A percentile compares a stretch with the other conserved stretches of the same genome.
Conservation (phyloP, 108 stramenopile species). For the Fragilaria crotonensis region DNA sequence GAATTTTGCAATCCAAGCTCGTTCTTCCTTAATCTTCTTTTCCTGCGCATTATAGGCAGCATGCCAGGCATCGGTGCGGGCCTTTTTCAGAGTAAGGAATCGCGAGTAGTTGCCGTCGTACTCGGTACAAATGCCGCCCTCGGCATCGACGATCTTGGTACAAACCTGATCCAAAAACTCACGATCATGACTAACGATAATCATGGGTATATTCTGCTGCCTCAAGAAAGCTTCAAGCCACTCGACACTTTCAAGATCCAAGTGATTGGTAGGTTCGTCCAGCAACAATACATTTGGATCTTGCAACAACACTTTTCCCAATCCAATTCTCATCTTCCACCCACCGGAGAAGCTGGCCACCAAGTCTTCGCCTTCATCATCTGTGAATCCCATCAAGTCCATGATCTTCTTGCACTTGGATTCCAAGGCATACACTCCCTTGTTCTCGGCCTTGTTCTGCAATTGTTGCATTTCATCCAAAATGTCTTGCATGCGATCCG, state of each 20-base stretch:
- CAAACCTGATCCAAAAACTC: constrained; percentile 98
- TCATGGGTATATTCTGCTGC: constrained; percentile 92
- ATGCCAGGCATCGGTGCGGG: constrained; percentile 89
- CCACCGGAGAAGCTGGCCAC: constrained; percentile 94
- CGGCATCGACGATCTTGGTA: constrained; percentile 92
- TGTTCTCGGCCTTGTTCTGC: constrained; percentile 73
- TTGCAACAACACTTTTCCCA: constrained; percentile 90
- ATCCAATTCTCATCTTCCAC: constrained; percentile 98
- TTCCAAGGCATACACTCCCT: constrained; percentile 79
- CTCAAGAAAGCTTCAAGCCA: constrained; percentile 94
- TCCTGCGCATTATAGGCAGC: constrained; percentile 91
- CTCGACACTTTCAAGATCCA: constrained; percentile 88
- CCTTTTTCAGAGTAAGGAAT: constrained; percentile 89
- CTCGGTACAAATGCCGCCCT: constrained; percentile 84
- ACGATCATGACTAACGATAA: constrained; percentile 97
- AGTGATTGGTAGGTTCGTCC: constrained; percentile 85
- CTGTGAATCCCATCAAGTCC: constrained; percentile 92
- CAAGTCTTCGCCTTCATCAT: constrained; percentile 72
- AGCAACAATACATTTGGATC: constrained; percentile 92
- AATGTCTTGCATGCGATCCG: constrained; percentile 77
- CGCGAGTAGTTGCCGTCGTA: constrained; percentile 94
- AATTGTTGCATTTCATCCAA: constrained; percentile 88
- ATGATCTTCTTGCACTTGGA: constrained; percentile 84
- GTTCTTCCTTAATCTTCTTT: constrained; percentile 93
- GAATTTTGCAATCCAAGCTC: constrained; percentile 88